Percentiles rank a stretch among this genome's conserved stretches.
phyloP scores from a whole-genome alignment of 2,329 filamentous ascomycete genomes.

The Cordyceps militaris region DNA sequence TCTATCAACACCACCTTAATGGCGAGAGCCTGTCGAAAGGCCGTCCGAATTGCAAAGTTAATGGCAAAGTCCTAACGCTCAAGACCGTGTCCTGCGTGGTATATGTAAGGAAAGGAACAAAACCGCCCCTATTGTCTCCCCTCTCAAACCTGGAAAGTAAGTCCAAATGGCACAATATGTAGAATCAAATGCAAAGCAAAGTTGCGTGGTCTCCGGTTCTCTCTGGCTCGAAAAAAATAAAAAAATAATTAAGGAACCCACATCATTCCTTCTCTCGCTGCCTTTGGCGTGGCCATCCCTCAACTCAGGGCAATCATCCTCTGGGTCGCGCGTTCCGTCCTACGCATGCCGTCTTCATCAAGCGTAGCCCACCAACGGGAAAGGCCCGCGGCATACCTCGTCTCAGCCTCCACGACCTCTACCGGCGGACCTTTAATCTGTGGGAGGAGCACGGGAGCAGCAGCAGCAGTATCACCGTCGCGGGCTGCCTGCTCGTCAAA shows the following conservation, averaged over 20 bases:
- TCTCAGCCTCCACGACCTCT: constrained; percentile 46
- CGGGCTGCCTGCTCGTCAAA: constrained; percentile 38
- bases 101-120: neutral
- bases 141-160: too few species aligned
- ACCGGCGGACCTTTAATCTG: constrained; percentile 55
- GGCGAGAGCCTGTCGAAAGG: too few species aligned
- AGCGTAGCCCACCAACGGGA: constrained; percentile 43
- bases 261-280: neutral
- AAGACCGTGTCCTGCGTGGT: neutral
- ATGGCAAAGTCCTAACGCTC: neutral
- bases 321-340: constrained; percentile 37
- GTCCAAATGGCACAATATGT: too few species aligned
- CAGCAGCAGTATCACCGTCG: constrained; percentile 14
- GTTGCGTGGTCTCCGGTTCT: too few species aligned
- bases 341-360: constrained; percentile 38
- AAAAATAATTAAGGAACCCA: too few species aligned
- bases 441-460: constrained; percentile 32
- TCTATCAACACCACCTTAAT: too few species aligned
- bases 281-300: neutral
- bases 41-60: too few species aligned
- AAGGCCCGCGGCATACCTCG: constrained; percentile 40
- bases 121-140: neutral
- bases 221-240: too few species aligned
- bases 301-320: neutral
- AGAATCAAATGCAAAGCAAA: too few species aligned